These are phyloP conservation scores for Orbilia blumenaviensis DNA, from an alignment of 2,329 filamentous ascomycete species.

Conservation along the genomic window DNA sequence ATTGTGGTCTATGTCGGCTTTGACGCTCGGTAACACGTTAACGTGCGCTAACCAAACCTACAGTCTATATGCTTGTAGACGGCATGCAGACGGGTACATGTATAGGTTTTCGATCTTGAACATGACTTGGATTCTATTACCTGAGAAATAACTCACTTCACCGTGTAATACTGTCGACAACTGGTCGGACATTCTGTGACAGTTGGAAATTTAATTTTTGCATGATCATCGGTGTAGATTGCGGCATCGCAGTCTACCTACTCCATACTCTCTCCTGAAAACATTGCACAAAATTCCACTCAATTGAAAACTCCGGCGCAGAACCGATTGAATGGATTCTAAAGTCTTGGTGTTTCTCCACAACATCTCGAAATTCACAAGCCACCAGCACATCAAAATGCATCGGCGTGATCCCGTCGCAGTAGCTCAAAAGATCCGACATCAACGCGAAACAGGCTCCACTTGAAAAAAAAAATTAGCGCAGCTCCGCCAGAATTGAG, in stretches of 20 bases:
- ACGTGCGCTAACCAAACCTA: no score
- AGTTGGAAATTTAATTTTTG: background rate
- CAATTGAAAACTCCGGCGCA: background rate
- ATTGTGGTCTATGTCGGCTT: background rate
- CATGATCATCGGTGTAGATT: background rate
- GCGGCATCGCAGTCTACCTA: background rate
- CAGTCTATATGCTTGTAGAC: background rate
- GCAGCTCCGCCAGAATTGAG: background rate
- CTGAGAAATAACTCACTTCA: conserved; percentile 10
- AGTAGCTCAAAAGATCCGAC: conserved; percentile 33
- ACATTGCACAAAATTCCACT: background rate
- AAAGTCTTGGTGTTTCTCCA: conserved; percentile 1
- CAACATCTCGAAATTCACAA: background rate
- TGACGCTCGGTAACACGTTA: conserved; percentile 3
- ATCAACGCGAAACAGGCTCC: conserved; percentile 36
- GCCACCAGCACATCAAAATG: conserved; percentile 8
- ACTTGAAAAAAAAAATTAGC: background rate
- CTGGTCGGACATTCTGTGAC: background rate
- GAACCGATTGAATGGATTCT: background rate
- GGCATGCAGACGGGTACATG: background rate
- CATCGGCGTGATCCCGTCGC: conserved; percentile 38
- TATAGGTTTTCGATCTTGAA: background rate
- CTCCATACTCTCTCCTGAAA: background rate
- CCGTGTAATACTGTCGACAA: background rate
- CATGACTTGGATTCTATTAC: conserved; percentile 7